A percentile compares a stretch with the other conserved stretches of the same genome.
Evolutionary conservation across 495 filamentous ascomycete species (phyloP).

Genomic region (Tuber borchii): DNA sequence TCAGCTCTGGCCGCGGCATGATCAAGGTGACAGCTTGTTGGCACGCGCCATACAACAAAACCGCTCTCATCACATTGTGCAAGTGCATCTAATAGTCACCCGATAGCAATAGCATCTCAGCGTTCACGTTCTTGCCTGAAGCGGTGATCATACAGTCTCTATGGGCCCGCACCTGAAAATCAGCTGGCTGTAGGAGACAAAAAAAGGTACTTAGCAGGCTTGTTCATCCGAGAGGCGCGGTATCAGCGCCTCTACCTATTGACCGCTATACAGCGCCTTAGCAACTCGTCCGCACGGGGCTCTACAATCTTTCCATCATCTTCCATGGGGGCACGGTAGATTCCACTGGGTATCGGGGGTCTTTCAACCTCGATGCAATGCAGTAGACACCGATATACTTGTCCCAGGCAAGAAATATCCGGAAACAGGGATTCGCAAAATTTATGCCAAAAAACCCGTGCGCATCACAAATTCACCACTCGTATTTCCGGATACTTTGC

Average conservation of each 20-base stretch:
- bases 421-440: no score
- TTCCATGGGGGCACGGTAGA: not conserved
- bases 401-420: not conserved
- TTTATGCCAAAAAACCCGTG: no score
- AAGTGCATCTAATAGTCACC: not conserved
- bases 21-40: not conserved
- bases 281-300: not conserved
- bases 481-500: no score
- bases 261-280: not conserved
- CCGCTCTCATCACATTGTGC: not conserved
- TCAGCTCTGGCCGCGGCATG: not conserved
- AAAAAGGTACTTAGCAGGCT: not conserved
- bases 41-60: not conserved
- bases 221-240: not conserved
- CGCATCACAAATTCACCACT: no score
- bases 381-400: not conserved
- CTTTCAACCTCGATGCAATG: not conserved
- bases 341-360: not conserved
- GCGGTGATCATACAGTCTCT: not conserved
- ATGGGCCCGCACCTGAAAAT: not conserved
- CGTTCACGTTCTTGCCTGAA: not conserved
- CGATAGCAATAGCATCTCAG: not conserved
- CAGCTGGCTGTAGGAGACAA: not conserved
- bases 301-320: not conserved
- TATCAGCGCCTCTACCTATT: not conserved